phyloP scores from a whole-genome alignment of 306 rosid species.

The Crataegus laevigata region DNA sequence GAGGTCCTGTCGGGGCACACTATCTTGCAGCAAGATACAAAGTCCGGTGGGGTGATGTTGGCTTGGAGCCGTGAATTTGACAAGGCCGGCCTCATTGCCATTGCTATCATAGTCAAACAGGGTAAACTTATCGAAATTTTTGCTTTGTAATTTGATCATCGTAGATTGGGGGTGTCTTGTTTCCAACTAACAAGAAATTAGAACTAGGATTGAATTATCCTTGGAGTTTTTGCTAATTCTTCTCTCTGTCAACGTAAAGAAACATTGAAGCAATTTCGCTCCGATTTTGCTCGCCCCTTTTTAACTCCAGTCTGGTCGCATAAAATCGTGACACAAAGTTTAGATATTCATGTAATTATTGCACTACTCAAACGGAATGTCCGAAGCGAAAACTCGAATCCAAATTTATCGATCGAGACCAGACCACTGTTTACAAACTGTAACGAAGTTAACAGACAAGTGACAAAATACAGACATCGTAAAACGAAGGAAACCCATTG shows the following conservation, averaged over 20 bases:
- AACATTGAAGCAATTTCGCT: not conserved
- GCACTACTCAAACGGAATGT: too few relatives aligned
- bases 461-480: too few relatives aligned
- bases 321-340: too few relatives aligned
- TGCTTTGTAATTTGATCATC: not conserved
- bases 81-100: not conserved
- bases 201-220: slow-evolving; percentile 3
- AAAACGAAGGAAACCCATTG: too few relatives aligned
- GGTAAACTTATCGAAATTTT: slow-evolving; percentile 8
- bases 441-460: too few relatives aligned
- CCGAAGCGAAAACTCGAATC: not conserved
- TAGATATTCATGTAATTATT: too few relatives aligned
- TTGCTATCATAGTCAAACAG: not conserved
- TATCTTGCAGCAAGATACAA: slow-evolving; percentile 78
- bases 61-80: slow-evolving; percentile 28
- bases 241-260: not conserved
- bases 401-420: not conserved
- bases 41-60: slow-evolving; percentile 83
- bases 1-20: slow-evolving; percentile 92
- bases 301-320: too few relatives aligned
- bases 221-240: not conserved
- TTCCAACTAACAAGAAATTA: not conserved
- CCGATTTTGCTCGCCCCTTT: too few relatives aligned
- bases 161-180: not conserved
- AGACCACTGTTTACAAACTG: not conserved